These are phyloP conservation scores for Ananas comosus DNA, from an alignment of 176 grass and related monocot species.

Conservation along the genomic window DNA sequence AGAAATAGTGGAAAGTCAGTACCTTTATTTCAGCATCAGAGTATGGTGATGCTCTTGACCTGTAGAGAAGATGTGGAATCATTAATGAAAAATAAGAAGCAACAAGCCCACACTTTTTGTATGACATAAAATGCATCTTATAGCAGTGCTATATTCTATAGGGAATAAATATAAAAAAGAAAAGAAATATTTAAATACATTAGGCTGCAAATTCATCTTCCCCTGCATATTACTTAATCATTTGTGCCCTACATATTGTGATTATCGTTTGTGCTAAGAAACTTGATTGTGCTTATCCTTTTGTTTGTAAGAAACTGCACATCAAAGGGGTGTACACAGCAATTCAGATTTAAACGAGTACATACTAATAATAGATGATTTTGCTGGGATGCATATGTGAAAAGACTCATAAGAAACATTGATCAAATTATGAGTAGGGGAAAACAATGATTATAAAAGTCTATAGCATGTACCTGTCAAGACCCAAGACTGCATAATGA, in stretches of 20 bases:
- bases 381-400: no score
- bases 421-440: background rate
- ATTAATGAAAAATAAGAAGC: constrained; percentile 11
- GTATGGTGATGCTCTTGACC: constrained; percentile 64
- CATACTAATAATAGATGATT: no score
- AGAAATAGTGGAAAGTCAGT: constrained; percentile 1
- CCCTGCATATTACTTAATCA: background rate
- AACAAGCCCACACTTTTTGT: no score
- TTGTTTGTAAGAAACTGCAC: no score
- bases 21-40: constrained; percentile 96
- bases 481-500: constrained; percentile 85
- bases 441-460: background rate
- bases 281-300: background rate
- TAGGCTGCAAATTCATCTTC: background rate
- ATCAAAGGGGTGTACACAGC: no score
- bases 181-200: background rate
- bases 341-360: no score
- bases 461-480: constrained; percentile 59
- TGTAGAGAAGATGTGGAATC: constrained; percentile 22
- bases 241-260: background rate
- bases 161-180: background rate
- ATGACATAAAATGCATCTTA: background rate
- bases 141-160: background rate
- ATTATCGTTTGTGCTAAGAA: background rate
- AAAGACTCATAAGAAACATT: background rate